phyloP scores from a whole-genome alignment of 2,329 filamentous ascomycete species.

The Ascochyta viciae-villosae region DNA sequence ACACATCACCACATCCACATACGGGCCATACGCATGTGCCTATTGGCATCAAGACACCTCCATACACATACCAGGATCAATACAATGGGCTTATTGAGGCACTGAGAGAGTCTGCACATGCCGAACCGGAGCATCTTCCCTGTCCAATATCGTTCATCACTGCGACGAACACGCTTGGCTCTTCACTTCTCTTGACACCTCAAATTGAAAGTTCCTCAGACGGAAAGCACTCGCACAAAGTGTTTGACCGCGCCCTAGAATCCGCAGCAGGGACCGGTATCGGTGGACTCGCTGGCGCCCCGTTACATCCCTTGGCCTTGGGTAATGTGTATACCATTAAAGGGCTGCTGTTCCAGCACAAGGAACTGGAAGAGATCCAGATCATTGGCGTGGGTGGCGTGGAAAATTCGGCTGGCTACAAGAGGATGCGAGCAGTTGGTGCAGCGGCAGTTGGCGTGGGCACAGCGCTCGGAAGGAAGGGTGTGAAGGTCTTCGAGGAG shows the following conservation, averaged over 20 bases:
- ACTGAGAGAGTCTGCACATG: conserved; percentile 49
- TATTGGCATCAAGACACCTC: conserved; percentile 76
- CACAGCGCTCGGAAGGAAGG: conserved; percentile 71
- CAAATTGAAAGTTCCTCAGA: conserved; percentile 17
- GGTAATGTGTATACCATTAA: conserved; percentile 78
- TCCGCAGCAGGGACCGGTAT: conserved; percentile 64
- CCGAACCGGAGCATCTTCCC: conserved; percentile 21
- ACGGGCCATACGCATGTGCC: conserved; percentile 43
- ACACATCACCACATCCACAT: conserved; percentile 8
- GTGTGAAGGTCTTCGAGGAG: conserved; percentile 66
- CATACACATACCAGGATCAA: conserved; percentile 74
- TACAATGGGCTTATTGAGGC: conserved; percentile 65
- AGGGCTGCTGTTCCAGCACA: conserved; percentile 61
- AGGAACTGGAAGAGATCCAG: conserved; percentile 60
- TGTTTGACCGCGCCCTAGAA: conserved; percentile 51
- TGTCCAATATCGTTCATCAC: conserved; percentile 71
- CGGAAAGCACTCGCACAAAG: conserved; percentile 15
- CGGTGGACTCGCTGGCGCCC: conserved; percentile 75
- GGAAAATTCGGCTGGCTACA: conserved; percentile 66
- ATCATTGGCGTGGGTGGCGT: conserved; percentile 80
- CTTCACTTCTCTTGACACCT: conserved; percentile 65
- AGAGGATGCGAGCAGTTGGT: conserved; percentile 69
- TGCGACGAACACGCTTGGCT: conserved; percentile 76
- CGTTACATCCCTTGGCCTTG: conserved; percentile 75
- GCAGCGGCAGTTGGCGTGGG: conserved; percentile 70